phyloP scores from a whole-genome alignment of 306 rosid genomes.

The Fagus sylvatica region DNA sequence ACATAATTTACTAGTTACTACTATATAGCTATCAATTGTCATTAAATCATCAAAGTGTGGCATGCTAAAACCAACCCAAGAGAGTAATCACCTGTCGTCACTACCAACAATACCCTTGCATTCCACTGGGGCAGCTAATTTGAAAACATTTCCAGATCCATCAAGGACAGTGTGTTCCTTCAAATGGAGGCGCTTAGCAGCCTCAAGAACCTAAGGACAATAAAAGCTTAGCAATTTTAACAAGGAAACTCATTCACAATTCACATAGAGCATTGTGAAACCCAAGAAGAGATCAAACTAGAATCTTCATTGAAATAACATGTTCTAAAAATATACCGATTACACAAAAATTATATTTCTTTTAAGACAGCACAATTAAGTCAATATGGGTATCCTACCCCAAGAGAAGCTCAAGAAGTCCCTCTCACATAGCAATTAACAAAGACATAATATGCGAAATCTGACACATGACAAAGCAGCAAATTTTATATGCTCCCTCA shows the following conservation, averaged over 20 bases:
- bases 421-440: not conserved
- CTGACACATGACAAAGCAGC: conserved; percentile 12
- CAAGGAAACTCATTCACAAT: conserved; percentile 15
- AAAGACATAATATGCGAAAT: conserved; percentile 18
- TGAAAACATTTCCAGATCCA: conserved; percentile 85
- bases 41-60: not conserved
- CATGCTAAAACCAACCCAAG: not conserved
- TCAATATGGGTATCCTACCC: not conserved
- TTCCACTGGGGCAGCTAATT: conserved; percentile 98
- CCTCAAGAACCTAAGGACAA: conserved; percentile 73
- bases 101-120: conserved; percentile 99
- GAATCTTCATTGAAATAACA: conserved; percentile 6
- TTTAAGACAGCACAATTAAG: not conserved
- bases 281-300: not conserved
- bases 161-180: conserved; percentile 88
- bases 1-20: not conserved
- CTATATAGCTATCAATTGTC: not conserved
- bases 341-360: not conserved
- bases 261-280: conserved; percentile 1
- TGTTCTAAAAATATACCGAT: conserved; percentile 10
- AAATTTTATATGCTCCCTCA: conserved; percentile 35
- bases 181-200: conserved; percentile 88
- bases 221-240: conserved; percentile 24
- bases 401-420: not conserved
- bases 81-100: conserved; percentile 79